These are phyloP conservation scores for Phytophthora chlamydospora DNA, from an alignment of 352 stramenopile genomes.

Conservation along the genomic window DNA sequence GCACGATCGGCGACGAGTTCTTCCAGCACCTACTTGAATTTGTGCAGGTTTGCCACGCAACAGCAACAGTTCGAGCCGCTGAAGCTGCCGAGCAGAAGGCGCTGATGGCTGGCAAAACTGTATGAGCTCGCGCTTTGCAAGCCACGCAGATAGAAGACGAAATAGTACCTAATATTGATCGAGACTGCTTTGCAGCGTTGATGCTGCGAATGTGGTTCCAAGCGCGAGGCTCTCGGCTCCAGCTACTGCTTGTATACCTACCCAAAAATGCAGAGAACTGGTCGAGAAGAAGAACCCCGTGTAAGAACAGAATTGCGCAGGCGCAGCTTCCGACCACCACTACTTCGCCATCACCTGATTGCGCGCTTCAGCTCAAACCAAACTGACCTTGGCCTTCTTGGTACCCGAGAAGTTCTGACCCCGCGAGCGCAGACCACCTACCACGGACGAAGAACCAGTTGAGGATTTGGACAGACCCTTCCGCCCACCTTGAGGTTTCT, in stretches of 20 bases:
- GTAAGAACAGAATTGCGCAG: constrained; percentile 14
- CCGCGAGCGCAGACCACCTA: constrained; percentile 58
- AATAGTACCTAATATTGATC: constrained; percentile 46
- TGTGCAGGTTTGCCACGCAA: constrained; percentile 75
- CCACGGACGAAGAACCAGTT: constrained; percentile 49
- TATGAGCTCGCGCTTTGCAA: constrained; percentile 21
- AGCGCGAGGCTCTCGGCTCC: constrained; percentile 6
- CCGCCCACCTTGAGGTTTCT: constrained; percentile 46
- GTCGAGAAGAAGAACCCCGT: constrained; percentile 1
- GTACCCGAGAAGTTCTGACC: constrained; percentile 47
- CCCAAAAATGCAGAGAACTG: constrained; percentile 23
- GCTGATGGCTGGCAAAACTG: constrained; percentile 33
- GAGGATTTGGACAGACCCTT: constrained; percentile 52
- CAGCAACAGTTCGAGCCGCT: constrained; percentile 47
- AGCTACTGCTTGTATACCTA: constrained; percentile 22
- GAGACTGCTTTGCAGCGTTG: constrained; percentile 12
- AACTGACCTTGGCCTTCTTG: constrained; percentile 63
- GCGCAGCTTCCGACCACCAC: constrained; percentile 8
- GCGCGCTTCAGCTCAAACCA: constrained; percentile 35
- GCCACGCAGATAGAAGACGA: constrained; percentile 41
- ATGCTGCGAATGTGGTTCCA: constrained; percentile 11
- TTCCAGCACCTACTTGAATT: constrained; percentile 85
- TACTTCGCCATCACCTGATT: constrained; percentile 25
- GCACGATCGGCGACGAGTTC: constrained; percentile 75
- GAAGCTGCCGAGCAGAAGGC: constrained; percentile 45